Percentiles rank a stretch among this genome's conserved stretches.
These are phyloP conservation scores for Suzukiozyma palmioleophila DNA, from an alignment of 1,139 yeast genomes.

Conservation along the genomic window DNA sequence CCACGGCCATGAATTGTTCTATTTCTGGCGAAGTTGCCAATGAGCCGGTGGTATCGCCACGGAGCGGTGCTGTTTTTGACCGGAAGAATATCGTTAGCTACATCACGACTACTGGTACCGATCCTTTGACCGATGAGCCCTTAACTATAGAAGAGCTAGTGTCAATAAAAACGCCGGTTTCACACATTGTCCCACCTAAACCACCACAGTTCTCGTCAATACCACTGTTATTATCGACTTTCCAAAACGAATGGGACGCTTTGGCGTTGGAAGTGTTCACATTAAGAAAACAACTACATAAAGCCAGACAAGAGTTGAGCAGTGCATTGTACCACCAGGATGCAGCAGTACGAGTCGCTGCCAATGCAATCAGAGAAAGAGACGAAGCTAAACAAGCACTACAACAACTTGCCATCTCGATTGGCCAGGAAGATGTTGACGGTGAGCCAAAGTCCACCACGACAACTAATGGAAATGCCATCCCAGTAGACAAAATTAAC, in stretches of 20 bases:
- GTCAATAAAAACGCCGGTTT: constrained; percentile 27
- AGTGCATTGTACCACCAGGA: constrained; percentile 79
- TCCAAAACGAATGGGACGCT: constrained; percentile 91
- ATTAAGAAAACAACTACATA: constrained; percentile 65
- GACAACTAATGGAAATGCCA: constrained; percentile 4
- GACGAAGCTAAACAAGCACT: constrained; percentile 67
- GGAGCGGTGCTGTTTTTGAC: constrained; percentile 72
- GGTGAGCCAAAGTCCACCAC: neutral
- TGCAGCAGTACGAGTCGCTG: constrained; percentile 86
- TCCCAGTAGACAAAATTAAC: constrained; percentile 23
- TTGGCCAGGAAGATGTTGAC: constrained; percentile 18
- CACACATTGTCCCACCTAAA: constrained; percentile 35
- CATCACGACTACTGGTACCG: constrained; percentile 60
- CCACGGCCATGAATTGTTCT: constrained; percentile 11
- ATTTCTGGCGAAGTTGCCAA: constrained; percentile 66
- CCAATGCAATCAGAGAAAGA: constrained; percentile 65
- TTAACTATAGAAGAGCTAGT: constrained; percentile 58
- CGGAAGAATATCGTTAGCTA: constrained; percentile 56
- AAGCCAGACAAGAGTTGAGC: constrained; percentile 68
- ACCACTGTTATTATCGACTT: constrained; percentile 67
- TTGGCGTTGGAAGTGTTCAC: constrained; percentile 76
- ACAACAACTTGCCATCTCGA: constrained; percentile 37
- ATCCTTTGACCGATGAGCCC: constrained; percentile 70
- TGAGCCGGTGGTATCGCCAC: constrained; percentile 73
- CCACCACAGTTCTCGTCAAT: constrained; percentile 61